phyloP scores from a whole-genome alignment of 345 rosid species.

The Firmiana major region DNA sequence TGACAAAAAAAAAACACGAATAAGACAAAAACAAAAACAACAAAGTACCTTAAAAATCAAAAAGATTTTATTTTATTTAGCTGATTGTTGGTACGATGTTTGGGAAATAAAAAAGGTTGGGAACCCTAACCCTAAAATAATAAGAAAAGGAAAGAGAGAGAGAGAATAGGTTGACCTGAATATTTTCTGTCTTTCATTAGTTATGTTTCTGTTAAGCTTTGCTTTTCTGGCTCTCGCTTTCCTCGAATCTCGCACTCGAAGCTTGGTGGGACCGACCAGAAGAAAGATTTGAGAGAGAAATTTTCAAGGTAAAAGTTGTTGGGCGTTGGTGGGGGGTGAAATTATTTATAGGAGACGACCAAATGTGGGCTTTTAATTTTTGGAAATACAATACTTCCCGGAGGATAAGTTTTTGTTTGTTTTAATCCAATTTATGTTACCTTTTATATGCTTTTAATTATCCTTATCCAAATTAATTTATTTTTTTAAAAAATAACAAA shows the following conservation, averaged over 20 bases:
- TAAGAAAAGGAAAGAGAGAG: not conserved
- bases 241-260: not conserved
- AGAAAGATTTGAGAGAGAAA: too few relatives aligned
- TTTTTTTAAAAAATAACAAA: too few relatives aligned
- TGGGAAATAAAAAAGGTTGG: not conserved
- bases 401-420: too few relatives aligned
- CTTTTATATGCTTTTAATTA: too few relatives aligned
- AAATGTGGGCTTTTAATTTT: too few relatives aligned
- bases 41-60: not conserved
- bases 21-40: not conserved
- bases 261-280: not conserved
- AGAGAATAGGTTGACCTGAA: not conserved
- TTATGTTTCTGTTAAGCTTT: too few relatives aligned
- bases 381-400: too few relatives aligned
- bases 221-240: not conserved
- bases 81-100: not conserved
- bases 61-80: not conserved
- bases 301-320: too few relatives aligned
- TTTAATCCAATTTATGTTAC: too few relatives aligned
- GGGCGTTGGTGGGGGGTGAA: too few relatives aligned
- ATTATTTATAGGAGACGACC: too few relatives aligned
- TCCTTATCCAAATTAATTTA: too few relatives aligned
- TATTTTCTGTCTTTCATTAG: not conserved
- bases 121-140: not conserved
- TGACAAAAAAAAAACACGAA: not conserved